Conservation (phyloP, 2,329 filamentous ascomycete genomes). For the Fusarium armeniacum region DNA sequence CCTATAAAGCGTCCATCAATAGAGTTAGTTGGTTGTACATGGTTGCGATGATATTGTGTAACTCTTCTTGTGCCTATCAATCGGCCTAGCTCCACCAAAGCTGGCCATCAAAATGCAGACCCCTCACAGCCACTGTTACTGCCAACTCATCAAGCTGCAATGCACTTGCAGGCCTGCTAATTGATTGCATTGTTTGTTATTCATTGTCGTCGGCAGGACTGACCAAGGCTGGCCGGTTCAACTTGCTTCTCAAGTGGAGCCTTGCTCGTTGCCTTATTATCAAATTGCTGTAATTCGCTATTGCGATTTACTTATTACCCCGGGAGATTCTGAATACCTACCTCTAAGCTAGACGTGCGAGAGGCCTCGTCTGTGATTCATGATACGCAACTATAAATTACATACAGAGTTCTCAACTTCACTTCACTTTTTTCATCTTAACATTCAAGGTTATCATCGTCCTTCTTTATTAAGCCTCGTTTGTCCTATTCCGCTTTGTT, state of each 20-base stretch:
- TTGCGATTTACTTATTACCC: slow-evolving; percentile 13
- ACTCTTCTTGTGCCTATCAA: slow-evolving; percentile 6
- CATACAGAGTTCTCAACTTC: not conserved
- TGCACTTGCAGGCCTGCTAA: slow-evolving; percentile 9
- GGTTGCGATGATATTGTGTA: not conserved
- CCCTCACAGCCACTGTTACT: slow-evolving; percentile 32
- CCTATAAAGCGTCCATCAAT: not conserved
- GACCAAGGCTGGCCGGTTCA: not conserved
- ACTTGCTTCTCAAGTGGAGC: not conserved
- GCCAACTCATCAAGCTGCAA: slow-evolving; percentile 12
- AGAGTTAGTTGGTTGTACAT: not conserved
- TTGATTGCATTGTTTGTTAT: not conserved
- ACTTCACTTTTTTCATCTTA: not conserved
- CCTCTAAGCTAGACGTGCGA: not conserved
- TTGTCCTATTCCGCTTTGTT: slow-evolving; percentile 6
- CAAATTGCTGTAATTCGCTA: slow-evolving; percentile 30
- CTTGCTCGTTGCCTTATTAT: slow-evolving; percentile 3
- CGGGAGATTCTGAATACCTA: slow-evolving; percentile 1
- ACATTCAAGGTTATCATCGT: not conserved
- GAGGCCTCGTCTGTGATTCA: slow-evolving; percentile 8
- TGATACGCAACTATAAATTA: slow-evolving; percentile 24
- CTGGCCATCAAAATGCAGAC: slow-evolving; percentile 16
- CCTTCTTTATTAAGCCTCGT: not conserved
- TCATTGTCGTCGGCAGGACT: not conserved
- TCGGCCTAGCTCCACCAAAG: slow-evolving; percentile 30